These are phyloP conservation scores for Rutstroemia sp. DNA, from an alignment of 2,329 filamentous ascomycete genomes.

Conservation along the genomic window DNA sequence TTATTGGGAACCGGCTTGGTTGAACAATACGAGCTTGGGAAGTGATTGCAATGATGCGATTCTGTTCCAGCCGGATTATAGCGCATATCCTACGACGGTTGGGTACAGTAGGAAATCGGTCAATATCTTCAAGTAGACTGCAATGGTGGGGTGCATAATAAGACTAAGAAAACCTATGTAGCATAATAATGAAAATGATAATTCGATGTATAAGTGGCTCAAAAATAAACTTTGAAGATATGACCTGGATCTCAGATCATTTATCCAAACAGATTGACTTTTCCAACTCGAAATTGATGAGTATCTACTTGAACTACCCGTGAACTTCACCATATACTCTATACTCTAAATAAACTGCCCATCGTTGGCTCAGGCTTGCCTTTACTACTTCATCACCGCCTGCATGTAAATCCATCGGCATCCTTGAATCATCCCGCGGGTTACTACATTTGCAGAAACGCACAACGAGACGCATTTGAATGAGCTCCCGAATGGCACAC, in stretches of 20 bases:
- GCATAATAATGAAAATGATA: too few relatives aligned
- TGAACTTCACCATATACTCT: neutral
- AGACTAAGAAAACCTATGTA: too few relatives aligned
- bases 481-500: conserved; percentile 26
- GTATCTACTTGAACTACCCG: too few relatives aligned
- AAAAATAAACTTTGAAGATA: too few relatives aligned
- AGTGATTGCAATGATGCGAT: conserved; percentile 58
- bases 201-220: too few relatives aligned
- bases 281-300: too few relatives aligned
- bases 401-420: conserved; percentile 20
- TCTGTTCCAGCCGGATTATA: conserved; percentile 42
- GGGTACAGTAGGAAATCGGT: conserved; percentile 5
- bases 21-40: conserved; percentile 43
- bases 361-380: conserved; percentile 55
- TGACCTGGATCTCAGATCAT: too few relatives aligned
- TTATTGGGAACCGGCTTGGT: conserved; percentile 61
- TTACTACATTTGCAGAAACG: conserved; percentile 40
- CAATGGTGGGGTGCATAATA: too few relatives aligned
- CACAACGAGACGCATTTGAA: conserved; percentile 29
- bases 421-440: conserved; percentile 19
- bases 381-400: conserved; percentile 37
- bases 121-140: neutral
- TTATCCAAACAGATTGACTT: too few relatives aligned
- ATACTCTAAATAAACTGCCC: neutral
- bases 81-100: conserved; percentile 11